These are phyloP conservation scores for Aureobasidium musti DNA, from an alignment of 2,329 filamentous ascomycete species.

Conservation along the genomic window DNA sequence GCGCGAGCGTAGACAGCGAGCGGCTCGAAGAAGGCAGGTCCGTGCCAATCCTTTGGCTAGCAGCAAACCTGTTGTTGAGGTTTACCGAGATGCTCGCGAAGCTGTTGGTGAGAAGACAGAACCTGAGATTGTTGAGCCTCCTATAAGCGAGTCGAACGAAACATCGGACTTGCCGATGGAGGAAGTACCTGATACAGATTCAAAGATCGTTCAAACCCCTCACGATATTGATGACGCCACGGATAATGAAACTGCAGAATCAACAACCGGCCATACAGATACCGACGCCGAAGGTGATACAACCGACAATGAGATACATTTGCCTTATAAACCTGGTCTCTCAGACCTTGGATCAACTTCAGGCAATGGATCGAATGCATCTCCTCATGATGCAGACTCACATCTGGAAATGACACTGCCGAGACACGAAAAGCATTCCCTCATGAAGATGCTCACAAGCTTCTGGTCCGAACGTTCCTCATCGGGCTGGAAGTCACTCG, in stretches of 20 bases:
- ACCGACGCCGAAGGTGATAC: constrained; percentile 55
- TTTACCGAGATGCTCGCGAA: constrained; percentile 91
- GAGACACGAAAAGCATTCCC: constrained; percentile 87
- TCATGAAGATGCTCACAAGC: constrained; percentile 94
- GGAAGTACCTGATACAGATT: constrained; percentile 16
- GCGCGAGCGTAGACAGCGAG: constrained; percentile 77
- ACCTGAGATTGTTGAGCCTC: background rate
- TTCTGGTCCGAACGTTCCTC: constrained; percentile 99
- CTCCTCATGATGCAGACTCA: constrained; percentile 55
- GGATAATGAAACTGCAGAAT: constrained; percentile 36
- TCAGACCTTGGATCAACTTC: constrained; percentile 38
- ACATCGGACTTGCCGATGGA: constrained; percentile 22
- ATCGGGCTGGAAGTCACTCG: constrained; percentile 87
- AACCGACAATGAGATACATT: constrained; percentile 71
- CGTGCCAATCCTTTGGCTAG: constrained; percentile 86
- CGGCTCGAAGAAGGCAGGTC: constrained; percentile 72
- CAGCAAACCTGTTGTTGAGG: constrained; percentile 93
- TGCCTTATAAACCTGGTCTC: constrained; percentile 60
- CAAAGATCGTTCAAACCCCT: constrained; percentile 1
- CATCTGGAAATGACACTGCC: constrained; percentile 73
- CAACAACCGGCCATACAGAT: constrained; percentile 43
- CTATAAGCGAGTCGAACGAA: background rate
- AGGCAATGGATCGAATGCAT: constrained; percentile 57
- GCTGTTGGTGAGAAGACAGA: constrained; percentile 60
- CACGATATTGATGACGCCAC: constrained; percentile 35